These are phyloP conservation scores for Pichia norvegensis DNA, from an alignment of 1,139 yeast genomes.

Conservation along the genomic window DNA sequence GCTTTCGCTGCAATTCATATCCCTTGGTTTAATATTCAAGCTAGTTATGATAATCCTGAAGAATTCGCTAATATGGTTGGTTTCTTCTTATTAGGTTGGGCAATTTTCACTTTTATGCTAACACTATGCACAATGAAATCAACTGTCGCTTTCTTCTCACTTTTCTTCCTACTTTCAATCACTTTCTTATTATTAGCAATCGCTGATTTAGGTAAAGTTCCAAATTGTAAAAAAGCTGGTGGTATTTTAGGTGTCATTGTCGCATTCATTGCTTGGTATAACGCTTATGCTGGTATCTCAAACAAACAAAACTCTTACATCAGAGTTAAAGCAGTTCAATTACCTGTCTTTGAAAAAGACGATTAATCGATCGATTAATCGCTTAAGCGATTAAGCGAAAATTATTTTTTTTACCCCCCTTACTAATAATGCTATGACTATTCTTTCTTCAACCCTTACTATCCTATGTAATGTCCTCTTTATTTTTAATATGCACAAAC, in stretches of 20 bases:
- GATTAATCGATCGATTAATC: too few relatives aligned
- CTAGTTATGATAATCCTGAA: slow-evolving; percentile 32
- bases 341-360: slow-evolving; percentile 22
- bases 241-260: slow-evolving; percentile 78
- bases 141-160: slow-evolving; percentile 63
- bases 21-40: slow-evolving; percentile 66
- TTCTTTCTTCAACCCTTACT: too few relatives aligned
- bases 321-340: slow-evolving; percentile 41
- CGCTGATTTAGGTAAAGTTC: slow-evolving; percentile 41
- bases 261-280: slow-evolving; percentile 79
- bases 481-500: neutral
- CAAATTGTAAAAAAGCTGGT: slow-evolving; percentile 51
- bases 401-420: too few relatives aligned
- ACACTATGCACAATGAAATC: slow-evolving; percentile 66
- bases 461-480: too few relatives aligned
- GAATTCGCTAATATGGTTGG: slow-evolving; percentile 57
- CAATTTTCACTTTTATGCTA: slow-evolving; percentile 66
- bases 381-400: too few relatives aligned
- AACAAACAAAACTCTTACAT: slow-evolving; percentile 63
- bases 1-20: slow-evolving; percentile 63
- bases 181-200: slow-evolving; percentile 64
- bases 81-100: slow-evolving; percentile 70
- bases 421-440: too few relatives aligned
- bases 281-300: slow-evolving; percentile 87
- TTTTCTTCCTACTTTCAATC: slow-evolving; percentile 56